A percentile compares a stretch with the other conserved stretches of the same genome.
Evolutionary conservation across 441 rosid species (phyloP).

Genomic region (Francoa sonchifolia): DNA sequence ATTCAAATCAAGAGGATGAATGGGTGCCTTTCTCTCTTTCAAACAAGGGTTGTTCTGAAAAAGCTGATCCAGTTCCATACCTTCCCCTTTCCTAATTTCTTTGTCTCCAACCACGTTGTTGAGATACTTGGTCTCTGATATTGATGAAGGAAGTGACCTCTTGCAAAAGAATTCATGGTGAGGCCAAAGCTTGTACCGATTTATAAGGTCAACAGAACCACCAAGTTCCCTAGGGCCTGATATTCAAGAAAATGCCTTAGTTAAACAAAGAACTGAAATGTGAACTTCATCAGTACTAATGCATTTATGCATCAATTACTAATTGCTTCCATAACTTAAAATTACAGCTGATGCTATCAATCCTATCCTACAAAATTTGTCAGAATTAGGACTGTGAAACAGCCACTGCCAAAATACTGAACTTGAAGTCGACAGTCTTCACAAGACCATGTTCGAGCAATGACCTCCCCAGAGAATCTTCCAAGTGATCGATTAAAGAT

Average conservation of each 20-base stretch:
- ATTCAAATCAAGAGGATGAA: conserved; percentile 70
- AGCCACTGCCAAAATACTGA: not conserved
- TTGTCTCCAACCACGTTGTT: conserved; percentile 56
- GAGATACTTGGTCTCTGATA: conserved; percentile 85
- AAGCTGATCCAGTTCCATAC: conserved; percentile 89
- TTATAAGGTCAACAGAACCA: conserved; percentile 81
- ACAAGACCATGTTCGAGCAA: not conserved
- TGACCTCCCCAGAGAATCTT: not conserved
- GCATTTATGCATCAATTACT: not conserved
- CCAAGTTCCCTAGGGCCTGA: conserved; percentile 80
- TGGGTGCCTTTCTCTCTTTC: conserved; percentile 35
- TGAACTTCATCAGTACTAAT: not conserved
- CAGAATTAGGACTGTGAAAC: too few species aligned
- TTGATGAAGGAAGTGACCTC: conserved; percentile 64
- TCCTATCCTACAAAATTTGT: too few species aligned
- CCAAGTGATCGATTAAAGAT: not conserved
- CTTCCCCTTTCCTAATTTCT: conserved; percentile 71
- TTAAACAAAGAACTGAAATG: not conserved
- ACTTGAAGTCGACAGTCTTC: not conserved
- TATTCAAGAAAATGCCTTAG: not conserved
- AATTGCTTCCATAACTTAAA: too few species aligned
- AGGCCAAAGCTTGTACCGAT: conserved; percentile 62
- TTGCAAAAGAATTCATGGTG: conserved; percentile 92
- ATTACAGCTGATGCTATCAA: too few species aligned
- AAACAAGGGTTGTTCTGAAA: conserved; percentile 32